phyloP scores from a whole-genome alignment of 768 basidiomycete genomes.

The Serendipita sp. region DNA sequence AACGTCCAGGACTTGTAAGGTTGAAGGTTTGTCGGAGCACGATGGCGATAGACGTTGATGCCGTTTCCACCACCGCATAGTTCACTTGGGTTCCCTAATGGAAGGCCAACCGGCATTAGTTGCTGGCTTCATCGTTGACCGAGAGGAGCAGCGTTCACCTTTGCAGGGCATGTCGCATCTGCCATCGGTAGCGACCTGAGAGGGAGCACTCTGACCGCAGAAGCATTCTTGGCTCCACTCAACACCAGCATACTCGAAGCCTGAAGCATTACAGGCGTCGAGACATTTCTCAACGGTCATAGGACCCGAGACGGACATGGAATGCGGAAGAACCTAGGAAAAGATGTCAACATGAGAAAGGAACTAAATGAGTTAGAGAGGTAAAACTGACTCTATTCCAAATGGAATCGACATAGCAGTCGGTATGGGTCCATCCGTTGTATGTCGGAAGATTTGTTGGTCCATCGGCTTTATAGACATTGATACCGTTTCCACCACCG shows the following conservation, averaged over 20 bases:
- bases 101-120: no score
- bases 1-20: no score
- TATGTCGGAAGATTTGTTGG: neutral
- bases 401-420: neutral
- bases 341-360: neutral
- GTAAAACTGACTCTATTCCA: neutral
- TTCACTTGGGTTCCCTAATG: no score
- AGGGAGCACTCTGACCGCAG: no score
- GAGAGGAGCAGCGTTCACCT: no score
- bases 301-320: constrained; percentile 17
- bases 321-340: neutral
- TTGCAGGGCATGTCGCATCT: no score
- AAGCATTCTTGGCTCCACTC: constrained; percentile 37
- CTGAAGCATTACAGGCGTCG: constrained; percentile 40
- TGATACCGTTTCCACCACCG: constrained; percentile 2
- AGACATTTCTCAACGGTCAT: constrained; percentile 45
- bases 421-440: neutral
- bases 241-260: constrained; percentile 24
- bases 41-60: no score
- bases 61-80: no score
- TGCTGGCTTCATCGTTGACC: no score
- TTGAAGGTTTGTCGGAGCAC: no score
- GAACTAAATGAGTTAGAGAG: neutral
- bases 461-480: neutral
- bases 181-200: no score